Percentiles rank a stretch among this genome's conserved stretches.
Evolutionary conservation across 192 early-diverging fungal species (phyloP).

Genomic region (Phlyctochytrium planicorne): DNA sequence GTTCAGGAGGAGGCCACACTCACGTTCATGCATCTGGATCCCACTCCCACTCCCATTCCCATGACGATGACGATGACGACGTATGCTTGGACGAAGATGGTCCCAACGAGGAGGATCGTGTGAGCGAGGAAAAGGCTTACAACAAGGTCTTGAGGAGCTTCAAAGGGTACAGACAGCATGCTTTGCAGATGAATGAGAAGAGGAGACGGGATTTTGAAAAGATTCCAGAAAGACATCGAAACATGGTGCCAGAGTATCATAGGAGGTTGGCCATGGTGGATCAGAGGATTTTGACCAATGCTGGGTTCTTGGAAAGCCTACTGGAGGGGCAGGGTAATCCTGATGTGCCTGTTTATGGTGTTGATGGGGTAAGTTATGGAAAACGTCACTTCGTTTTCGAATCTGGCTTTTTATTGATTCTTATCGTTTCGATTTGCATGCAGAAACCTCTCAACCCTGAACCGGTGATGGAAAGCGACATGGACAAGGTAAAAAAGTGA

Average conservation of each 20-base stretch:
- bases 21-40: too few species aligned
- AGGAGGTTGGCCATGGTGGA: constrained; percentile 25
- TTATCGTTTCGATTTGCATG: not conserved
- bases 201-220: constrained; percentile 32
- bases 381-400: constrained; percentile 10
- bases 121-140: constrained; percentile 20
- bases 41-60: too few species aligned
- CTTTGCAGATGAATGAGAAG: constrained; percentile 32
- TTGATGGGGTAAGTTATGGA: not conserved
- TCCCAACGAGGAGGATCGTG: constrained; percentile 11
- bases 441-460: constrained; percentile 18
- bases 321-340: constrained; percentile 18
- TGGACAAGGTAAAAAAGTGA: constrained; percentile 75
- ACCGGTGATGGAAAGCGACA: constrained; percentile 65
- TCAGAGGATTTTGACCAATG: constrained; percentile 22
- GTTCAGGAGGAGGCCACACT: too few species aligned
- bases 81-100: too few species aligned
- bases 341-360: not conserved
- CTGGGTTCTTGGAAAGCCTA: constrained; percentile 16
- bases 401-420: constrained; percentile 4
- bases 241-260: constrained; percentile 15
- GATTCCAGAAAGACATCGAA: constrained; percentile 20
- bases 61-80: too few species aligned
- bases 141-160: constrained; percentile 37
- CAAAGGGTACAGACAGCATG: constrained; percentile 34